Base-by-base conservation (phyloP, 148 eudicot species). In the Talinum fruticosum region DNA sequence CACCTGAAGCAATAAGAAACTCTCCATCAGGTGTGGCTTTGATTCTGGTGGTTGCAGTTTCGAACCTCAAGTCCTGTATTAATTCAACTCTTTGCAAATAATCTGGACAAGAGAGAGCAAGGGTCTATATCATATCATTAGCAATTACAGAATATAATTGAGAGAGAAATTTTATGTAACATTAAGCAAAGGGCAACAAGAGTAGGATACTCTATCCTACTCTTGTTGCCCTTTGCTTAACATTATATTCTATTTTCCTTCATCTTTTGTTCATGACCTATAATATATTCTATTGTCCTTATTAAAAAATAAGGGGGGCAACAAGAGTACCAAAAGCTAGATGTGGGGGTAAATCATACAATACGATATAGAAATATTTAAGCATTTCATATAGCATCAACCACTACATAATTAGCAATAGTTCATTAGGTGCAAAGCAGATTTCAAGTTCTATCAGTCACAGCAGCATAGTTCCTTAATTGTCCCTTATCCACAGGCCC, bases 11-110 rank as follows among this genome's bases (percentile, higher is more conserved):
- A 67, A 96, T 85, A 79, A 96, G 87, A 88, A 84, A 96, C 73
- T 96, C 92, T 30, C 99, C 99, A 80, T 96, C 94, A 57, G 99
- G 97, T n/a, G 97, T 90, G 73, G 90, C 90, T 85, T 91, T 93
- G 78, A 95, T 91, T 87, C 82, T 89, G 51, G 91, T 88, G 66
- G 97, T 90, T 35, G 99, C 96, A 23, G 97, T 91, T 81, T 91
- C 99, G 74, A 96, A 93, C 65, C 89, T 90, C 87, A 96, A 86
- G 69, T 93, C 97, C 81, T 96, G 97, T 66, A 96, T 69, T 66
- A 93, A 78, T 37, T 93, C 97, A 79, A 96, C 94, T 81, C 97
- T 83, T 77, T 87, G 86, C 92, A 82, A 53, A 79, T 90, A 93
- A 47, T 90, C 99, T 94, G 80, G 59, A 26, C 28, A 33, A 72